A percentile compares a stretch with the other conserved stretches of the same genome.
phyloP scores from a whole-genome alignment of 768 basidiomycete species.

The Boletus eberwhitei region DNA sequence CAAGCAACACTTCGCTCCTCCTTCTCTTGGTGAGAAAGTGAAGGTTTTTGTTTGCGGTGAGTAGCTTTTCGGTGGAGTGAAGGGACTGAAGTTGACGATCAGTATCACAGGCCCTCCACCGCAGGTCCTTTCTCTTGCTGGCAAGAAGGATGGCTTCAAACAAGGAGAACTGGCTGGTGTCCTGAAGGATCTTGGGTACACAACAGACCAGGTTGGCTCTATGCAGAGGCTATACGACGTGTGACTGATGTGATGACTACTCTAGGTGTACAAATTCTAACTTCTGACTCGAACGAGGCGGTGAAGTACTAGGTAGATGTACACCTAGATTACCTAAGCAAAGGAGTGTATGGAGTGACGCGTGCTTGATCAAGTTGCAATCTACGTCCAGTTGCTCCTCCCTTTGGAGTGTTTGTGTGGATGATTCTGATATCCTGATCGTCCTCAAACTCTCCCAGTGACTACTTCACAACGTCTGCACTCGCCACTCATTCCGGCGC shows the following conservation, averaged over 20 bases:
- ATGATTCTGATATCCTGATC: slow-evolving; percentile 21
- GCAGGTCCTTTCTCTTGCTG: slow-evolving; percentile 85
- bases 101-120: slow-evolving; percentile 61
- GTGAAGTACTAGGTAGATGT: neutral
- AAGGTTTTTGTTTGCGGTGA: slow-evolving; percentile 88
- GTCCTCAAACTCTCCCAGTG: neutral
- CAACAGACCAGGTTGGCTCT: slow-evolving; percentile 69
- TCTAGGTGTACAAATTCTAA: slow-evolving; percentile 43
- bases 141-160: slow-evolving; percentile 83
- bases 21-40: slow-evolving; percentile 68
- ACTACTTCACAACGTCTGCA: slow-evolving; percentile 1
- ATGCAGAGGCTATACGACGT: neutral
- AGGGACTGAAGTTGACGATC: neutral
- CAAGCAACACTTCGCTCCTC: slow-evolving; percentile 64
- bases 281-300: neutral
- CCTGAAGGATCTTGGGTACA: slow-evolving; percentile 87
- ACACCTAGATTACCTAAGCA: slow-evolving; percentile 30
- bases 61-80: slow-evolving; percentile 17
- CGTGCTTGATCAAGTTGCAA: slow-evolving; percentile 26
- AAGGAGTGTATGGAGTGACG: slow-evolving; percentile 17
- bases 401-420: neutral
- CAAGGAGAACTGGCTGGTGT: slow-evolving; percentile 81
- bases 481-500: neutral
- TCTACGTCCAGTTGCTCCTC: slow-evolving; percentile 8
- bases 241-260: slow-evolving; percentile 6